A percentile compares a stretch with the other conserved stretches of the same genome.
Evolutionary conservation across 2,329 filamentous ascomycete genomes (phyloP).

Genomic region (Penicillium janthinellum): DNA sequence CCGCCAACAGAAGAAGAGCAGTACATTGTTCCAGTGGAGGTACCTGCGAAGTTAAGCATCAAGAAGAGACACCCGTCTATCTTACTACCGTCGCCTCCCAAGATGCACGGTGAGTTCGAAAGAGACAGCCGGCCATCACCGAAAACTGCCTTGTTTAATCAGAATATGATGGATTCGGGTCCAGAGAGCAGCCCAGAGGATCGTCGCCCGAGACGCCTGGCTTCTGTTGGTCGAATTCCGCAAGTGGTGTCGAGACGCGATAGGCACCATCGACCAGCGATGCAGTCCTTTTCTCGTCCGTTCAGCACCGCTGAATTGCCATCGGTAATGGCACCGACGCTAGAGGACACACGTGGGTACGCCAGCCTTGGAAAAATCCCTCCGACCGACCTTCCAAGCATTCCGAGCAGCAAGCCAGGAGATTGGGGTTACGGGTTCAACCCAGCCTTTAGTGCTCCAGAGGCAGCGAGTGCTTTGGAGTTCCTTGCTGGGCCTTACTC

Average conservation of each 20-base stretch:
- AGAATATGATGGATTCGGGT: constrained; percentile 22
- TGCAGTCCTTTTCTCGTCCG: constrained; percentile 82
- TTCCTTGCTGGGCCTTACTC: constrained; percentile 43
- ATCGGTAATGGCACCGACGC: constrained; percentile 37
- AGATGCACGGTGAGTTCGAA: constrained; percentile 36
- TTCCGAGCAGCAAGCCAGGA: constrained; percentile 29
- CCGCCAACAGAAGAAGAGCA: constrained; percentile 42
- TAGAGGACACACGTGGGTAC: constrained; percentile 27
- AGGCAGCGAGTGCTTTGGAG: constrained; percentile 32
- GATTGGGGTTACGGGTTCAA: constrained; percentile 31
- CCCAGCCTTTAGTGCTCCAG: constrained; percentile 39
- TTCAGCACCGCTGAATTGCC: constrained; percentile 60
- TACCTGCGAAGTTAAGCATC: constrained; percentile 34
- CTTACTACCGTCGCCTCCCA: constrained; percentile 47
- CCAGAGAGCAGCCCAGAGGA: constrained; percentile 24
- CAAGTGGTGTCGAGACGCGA: constrained; percentile 70
- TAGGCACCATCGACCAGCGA: constrained; percentile 66
- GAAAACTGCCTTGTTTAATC: constrained; percentile 39
- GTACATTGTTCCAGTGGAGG: constrained; percentile 22
- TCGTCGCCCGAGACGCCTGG: constrained; percentile 64
- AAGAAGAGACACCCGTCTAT: constrained; percentile 41
- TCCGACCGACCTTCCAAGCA: constrained; percentile 27
- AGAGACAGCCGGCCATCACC: constrained; percentile 36
- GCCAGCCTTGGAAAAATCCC: constrained; percentile 26
- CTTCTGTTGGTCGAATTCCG: constrained; percentile 83